Conservation (phyloP, 345 rosid genomes). For the Geranium brycei region DNA sequence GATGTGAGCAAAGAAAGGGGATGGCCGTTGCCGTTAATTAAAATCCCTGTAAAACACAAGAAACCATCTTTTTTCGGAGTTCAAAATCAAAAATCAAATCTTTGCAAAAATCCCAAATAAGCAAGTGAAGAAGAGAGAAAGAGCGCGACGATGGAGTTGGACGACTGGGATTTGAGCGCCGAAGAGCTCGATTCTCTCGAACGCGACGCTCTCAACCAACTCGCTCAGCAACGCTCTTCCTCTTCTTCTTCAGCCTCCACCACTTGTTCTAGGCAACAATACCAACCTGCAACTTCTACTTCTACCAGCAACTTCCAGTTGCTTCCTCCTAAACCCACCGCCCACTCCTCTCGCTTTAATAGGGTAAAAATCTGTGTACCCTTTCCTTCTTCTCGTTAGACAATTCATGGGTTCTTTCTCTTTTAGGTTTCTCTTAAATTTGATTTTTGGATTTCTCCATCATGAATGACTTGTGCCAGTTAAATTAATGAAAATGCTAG, state of each 20-base stretch:
- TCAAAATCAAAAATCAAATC: background rate
- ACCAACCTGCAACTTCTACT: background rate
- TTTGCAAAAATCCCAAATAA: background rate
- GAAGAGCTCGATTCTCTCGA: conserved; percentile 75
- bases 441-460: background rate
- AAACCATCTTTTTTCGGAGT: background rate
- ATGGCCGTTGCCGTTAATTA: too few species aligned
- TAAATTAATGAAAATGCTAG: background rate
- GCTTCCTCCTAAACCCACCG: conserved; percentile 1
- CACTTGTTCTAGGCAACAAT: conserved; percentile 9
- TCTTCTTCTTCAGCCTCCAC: conserved; percentile 13
- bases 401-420: background rate
- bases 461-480: background rate
- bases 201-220: conserved; percentile 48
- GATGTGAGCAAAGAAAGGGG: too few species aligned
- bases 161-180: conserved; percentile 62
- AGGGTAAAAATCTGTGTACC: conserved; percentile 7
- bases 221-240: conserved; percentile 32
- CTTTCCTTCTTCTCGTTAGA: background rate
- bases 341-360: conserved; percentile 8
- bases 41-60: too few species aligned
- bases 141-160: conserved; percentile 30
- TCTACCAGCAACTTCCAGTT: conserved; percentile 1
- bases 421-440: background rate
- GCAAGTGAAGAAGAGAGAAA: background rate